Evolutionary conservation across 1,139 yeast genomes (phyloP), one percentile per base, ranked within the genome.

Genomic region (Candida buenavistaensis): DNA sequence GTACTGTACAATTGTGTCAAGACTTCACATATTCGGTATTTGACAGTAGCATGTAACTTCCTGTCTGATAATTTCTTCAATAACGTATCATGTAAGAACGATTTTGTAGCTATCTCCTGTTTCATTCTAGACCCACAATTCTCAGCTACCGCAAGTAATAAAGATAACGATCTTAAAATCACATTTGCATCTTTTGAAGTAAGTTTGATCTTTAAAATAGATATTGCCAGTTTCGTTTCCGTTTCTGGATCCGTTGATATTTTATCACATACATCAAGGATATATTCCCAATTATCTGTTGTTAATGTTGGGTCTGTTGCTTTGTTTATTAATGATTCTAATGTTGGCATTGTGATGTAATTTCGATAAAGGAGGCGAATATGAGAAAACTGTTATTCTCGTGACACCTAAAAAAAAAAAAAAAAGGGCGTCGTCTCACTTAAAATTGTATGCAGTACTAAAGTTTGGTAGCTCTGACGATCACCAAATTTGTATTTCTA

Each of bases 81-180:
- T 32, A 92, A 63, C 14, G 71, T 39, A 17, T 64, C 68, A 29
- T 70, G 67, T 19, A 89, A 75, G 54, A 89, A 88, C 8, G 72
- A 54, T 46, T 76, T 78, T 14, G 89, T 70, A 23, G 96, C 90
- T 29, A 90, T 80, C 48, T 83, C 88, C 43, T 86, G 89, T 49
- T 81, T 82, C 76, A 86, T 78, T 47, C 89, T 70, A 2, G 95
- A 81, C 1, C 97, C 97, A 62, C 97, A 90, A 56, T 92, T 92
- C 58, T 90, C 96, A 1, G 96, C 96, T 23, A 88, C 59, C 0
- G 96, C 82, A 13, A 79, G 74, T 13, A 87, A 62, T 36, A 92
- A 62, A 0, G 96, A 75, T 35, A 92, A 61, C 0, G 94, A 60
- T 48, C 95, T 72, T 36, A 90, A 64, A 19, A 87, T 78, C 1